Base-by-base conservation (phyloP, 177 flowering plant genomes). In the Vitis hybrid region DNA sequence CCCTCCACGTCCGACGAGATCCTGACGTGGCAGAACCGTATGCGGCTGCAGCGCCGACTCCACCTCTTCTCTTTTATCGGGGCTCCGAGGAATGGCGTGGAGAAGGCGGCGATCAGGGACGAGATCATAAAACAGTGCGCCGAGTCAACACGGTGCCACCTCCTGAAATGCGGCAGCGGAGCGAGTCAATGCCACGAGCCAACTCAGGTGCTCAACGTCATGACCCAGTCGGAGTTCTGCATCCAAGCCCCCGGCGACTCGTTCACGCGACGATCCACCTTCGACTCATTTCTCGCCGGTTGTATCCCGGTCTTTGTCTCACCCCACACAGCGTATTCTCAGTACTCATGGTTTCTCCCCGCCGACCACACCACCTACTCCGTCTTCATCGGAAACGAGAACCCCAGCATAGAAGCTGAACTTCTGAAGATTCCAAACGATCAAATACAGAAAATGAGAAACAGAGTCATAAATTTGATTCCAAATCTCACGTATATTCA, bases 281-380 rank as follows among this genome's bases (percentile, higher is more conserved):
- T 89, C 72, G 91, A 89, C 69, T 68, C 91, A 35, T 24, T 87
- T 1, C 70, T 89, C 1, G 78, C 89, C 0, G 93, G 93, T 1
- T 89, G 93, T 72, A 78, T 89, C 2, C 93, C 93, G 19, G 91
- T 89, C 40, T 89, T 89, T 70, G 87, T 89, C 71, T 83, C 87
- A 32, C 81, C 75, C 2, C 87, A 84, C 79, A 80, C 89, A 70
- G 91, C 89, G 40, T 85, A 86, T 32, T 56, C 83, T 0, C 93
- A 87, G 76, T 89, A 87, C 69, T 46, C 2, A 9, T 89, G 93
- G 93, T 86, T 50, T 69, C 50, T 89, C 19, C 91, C 89, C 2
- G 64, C 11, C 35, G 79, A 87, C 1, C 35, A 12, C 12, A 72
- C 16, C 2, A 62, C 58, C 27, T 89, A 83, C 35, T 87, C 91